phyloP scores from a whole-genome alignment of 2,329 filamentous ascomycete genomes.

The Fusarium citri region DNA sequence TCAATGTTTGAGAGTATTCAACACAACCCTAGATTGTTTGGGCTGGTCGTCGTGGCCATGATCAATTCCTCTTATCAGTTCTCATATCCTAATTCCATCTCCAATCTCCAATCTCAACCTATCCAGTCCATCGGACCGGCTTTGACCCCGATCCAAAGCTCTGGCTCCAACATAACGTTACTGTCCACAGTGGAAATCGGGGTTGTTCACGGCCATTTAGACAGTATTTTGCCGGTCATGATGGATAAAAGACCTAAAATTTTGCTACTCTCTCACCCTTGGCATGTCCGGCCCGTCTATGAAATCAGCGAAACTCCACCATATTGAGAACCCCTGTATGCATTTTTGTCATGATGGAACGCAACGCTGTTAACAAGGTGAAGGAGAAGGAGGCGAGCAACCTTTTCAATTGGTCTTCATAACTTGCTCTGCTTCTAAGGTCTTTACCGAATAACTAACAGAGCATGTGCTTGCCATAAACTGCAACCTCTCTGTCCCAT shows the following conservation, averaged over 20 bases:
- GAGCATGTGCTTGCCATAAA: background rate
- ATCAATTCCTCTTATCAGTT: constrained; percentile 29
- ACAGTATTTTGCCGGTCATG: background rate
- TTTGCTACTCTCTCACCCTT: constrained; percentile 22
- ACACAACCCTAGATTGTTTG: too few species aligned
- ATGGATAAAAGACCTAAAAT: background rate
- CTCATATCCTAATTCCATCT: constrained; percentile 25
- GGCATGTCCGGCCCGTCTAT: constrained; percentile 16
- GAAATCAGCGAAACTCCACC: constrained; percentile 27
- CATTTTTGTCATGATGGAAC: constrained; percentile 19
- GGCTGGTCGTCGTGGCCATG: too few species aligned
- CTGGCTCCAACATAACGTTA: constrained; percentile 20
- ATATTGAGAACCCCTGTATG: constrained; percentile 32
- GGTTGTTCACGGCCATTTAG: constrained; percentile 2
- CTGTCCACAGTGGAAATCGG: constrained; percentile 17
- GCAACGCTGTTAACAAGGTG: constrained; percentile 15
- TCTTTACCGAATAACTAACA: background rate
- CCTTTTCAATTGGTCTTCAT: constrained; percentile 3
- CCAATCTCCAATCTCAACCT: constrained; percentile 13
- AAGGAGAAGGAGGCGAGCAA: constrained; percentile 17
- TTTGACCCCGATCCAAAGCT: constrained; percentile 31
- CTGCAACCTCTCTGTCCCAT: background rate
- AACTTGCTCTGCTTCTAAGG: background rate
- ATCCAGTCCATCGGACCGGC: constrained; percentile 29
- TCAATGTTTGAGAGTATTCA: background rate